Conservation (phyloP, 163 green algal species). For the Scenedesmus sp. region DNA sequence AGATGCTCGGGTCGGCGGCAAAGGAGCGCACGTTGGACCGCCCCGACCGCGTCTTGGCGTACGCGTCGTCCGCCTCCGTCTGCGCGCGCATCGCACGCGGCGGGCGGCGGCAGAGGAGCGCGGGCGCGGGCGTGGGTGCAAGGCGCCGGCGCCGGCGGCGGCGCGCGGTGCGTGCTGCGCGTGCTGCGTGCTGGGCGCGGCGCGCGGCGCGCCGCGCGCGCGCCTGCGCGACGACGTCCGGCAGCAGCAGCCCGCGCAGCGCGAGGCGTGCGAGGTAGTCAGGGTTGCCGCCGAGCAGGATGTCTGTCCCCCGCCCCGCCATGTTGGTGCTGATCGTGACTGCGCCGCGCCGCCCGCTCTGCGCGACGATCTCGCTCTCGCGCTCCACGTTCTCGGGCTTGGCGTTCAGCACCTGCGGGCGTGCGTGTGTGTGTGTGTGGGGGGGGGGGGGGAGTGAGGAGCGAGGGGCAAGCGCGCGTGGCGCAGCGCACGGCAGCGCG, state of each 20-base stretch:
- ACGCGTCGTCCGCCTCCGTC: constrained; percentile 42
- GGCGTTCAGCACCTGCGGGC: constrained; percentile 91
- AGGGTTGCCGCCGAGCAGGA: constrained; percentile 96
- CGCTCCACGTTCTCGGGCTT: constrained; percentile 99
- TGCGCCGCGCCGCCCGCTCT: constrained; percentile 85
- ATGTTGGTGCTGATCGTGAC: constrained; percentile 99
- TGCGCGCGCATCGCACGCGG: not conserved
- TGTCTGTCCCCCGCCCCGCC: constrained; percentile 98
- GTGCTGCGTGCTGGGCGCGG: not conserved
- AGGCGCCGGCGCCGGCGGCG: too few species aligned
- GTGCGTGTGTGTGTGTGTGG: too few species aligned
- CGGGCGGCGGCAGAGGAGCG: too few species aligned
- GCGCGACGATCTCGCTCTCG: constrained; percentile 98
- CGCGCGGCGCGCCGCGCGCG: too few species aligned
- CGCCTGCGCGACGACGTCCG: constrained; percentile 78
- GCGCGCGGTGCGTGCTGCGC: too few species aligned
- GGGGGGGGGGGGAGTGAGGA: too few species aligned
- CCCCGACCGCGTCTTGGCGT: constrained; percentile 9
- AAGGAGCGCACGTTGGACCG: constrained; percentile 55
- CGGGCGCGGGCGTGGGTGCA: too few species aligned
- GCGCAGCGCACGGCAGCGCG: too few species aligned
- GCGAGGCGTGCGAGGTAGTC: constrained; percentile 95
- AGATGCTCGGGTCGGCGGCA: constrained; percentile 82
- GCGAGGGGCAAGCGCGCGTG: not conserved
- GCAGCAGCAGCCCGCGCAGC: constrained; percentile 93